Evolutionary conservation across 2,329 filamentous ascomycete genomes (phyloP).

Genomic region (Amylocarpus encephaloides): DNA sequence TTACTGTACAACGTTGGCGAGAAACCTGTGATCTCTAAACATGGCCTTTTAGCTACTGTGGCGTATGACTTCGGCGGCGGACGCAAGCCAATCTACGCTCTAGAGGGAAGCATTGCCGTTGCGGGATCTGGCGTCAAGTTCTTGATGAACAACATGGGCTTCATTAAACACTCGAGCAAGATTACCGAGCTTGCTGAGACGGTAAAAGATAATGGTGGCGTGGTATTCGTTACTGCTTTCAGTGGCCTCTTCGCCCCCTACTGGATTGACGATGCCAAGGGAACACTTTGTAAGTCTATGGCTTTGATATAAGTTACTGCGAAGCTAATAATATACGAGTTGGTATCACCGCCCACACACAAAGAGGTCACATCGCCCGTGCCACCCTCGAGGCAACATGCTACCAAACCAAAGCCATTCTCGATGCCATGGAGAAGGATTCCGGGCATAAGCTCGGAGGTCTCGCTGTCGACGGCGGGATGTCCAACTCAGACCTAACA

Average conservation of each 20-base stretch:
- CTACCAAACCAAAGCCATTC: conserved; percentile 68
- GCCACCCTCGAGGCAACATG: conserved; percentile 68
- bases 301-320: not conserved
- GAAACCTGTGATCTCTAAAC: conserved; percentile 70
- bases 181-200: conserved; percentile 58
- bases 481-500: conserved; percentile 65
- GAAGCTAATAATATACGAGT: conserved; percentile 34
- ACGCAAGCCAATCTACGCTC: conserved; percentile 63
- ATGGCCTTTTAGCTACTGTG: conserved; percentile 71
- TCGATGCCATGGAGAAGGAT: conserved; percentile 67
- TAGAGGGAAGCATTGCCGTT: conserved; percentile 72
- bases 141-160: conserved; percentile 58
- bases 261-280: conserved; percentile 70
- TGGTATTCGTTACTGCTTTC: conserved; percentile 66
- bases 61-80: conserved; percentile 66
- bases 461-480: conserved; percentile 64
- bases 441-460: conserved; percentile 57
- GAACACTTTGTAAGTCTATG: conserved; percentile 52
- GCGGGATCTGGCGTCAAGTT: conserved; percentile 73
- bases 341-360: conserved; percentile 63
- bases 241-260: conserved; percentile 68
- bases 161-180: conserved; percentile 54
- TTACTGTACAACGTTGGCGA: conserved; percentile 75
- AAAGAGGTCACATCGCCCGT: conserved; percentile 63
- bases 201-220: conserved; percentile 61